Conservation (phyloP, 1,139 yeast species). For the Hyphopichia pseudoburtonii region DNA sequence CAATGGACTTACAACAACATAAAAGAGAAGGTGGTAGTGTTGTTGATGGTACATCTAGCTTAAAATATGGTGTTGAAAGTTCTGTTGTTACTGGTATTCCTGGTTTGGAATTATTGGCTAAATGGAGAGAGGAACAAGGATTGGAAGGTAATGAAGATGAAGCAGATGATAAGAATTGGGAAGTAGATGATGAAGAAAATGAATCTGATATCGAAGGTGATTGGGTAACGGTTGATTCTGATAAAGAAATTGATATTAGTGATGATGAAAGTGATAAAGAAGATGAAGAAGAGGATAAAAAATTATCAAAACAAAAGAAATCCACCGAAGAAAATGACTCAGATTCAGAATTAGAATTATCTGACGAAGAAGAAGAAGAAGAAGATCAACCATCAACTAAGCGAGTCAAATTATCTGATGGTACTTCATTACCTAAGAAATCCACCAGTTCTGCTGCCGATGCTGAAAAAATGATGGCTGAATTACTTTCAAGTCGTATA, state of each 20-base stretch:
- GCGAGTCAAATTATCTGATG: conserved; percentile 18
- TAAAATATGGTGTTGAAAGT: conserved; percentile 72
- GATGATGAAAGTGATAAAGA: conserved; percentile 47
- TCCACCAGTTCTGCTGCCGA: too few relatives aligned
- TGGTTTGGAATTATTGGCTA: conserved; percentile 84
- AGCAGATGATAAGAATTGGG: conserved; percentile 44
- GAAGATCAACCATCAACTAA: conserved; percentile 24
- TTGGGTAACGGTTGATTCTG: conserved; percentile 60
- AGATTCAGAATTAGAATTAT: conserved; percentile 43
- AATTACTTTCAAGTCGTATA: conserved; percentile 70
- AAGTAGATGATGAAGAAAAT: conserved; percentile 46
- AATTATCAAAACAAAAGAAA: neutral
- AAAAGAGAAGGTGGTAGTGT: conserved; percentile 51
- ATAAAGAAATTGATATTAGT: conserved; percentile 54
- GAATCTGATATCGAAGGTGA: conserved; percentile 63
- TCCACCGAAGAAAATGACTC: neutral
- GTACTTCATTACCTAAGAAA: conserved; percentile 24
- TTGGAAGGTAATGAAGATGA: conserved; percentile 41
- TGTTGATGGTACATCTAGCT: conserved; percentile 28
- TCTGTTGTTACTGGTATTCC: conserved; percentile 69
- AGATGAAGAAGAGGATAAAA: conserved; percentile 31
- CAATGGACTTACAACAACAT: conserved; percentile 66
- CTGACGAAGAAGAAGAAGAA: conserved; percentile 24
- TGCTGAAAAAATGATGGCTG: conserved; percentile 53
- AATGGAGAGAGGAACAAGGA: conserved; percentile 81